A percentile compares a stretch with the other conserved stretches of the same genome.
Evolutionary conservation across 1,284 basidiomycete genomes (phyloP).

Genomic region (Schizophyllum commune): DNA sequence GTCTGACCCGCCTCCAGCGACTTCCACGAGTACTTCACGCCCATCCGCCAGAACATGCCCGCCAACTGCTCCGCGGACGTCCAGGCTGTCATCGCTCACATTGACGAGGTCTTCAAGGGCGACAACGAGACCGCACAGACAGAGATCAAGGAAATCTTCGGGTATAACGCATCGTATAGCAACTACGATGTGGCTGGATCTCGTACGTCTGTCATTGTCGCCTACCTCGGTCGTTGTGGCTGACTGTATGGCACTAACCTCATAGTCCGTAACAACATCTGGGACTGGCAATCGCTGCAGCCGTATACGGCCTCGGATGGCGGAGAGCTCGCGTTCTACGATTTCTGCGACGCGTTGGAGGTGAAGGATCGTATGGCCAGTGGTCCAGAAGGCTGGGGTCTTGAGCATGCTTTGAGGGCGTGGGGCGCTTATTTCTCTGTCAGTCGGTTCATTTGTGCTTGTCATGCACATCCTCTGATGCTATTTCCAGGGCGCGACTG

Average conservation of each 20-base stretch:
- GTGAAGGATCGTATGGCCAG: conserved; percentile 45
- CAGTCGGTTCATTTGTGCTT: background rate
- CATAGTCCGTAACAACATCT: conserved; percentile 44
- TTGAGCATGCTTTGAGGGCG: conserved; percentile 50
- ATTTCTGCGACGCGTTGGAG: conserved; percentile 67
- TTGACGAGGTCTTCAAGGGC: conserved; percentile 38
- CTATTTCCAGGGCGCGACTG: too few relatives aligned
- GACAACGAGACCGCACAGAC: conserved; percentile 36
- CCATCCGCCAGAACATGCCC: conserved; percentile 43
- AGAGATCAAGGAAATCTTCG: conserved; percentile 46
- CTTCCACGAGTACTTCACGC: conserved; percentile 45
- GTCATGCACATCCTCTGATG: conserved; percentile 31
- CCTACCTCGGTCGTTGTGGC: background rate
- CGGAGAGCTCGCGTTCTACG: conserved; percentile 36
- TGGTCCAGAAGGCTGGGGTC: conserved; percentile 55
- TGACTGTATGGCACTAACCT: background rate
- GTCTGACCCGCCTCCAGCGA: conserved; percentile 19
- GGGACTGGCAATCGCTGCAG: conserved; percentile 54
- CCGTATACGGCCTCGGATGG: conserved; percentile 33
- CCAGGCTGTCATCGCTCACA: conserved; percentile 37
- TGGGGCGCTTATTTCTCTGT: conserved; percentile 44
- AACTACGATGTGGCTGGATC: background rate
- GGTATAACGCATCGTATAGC: conserved; percentile 40
- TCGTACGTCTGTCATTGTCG: conserved; percentile 2
- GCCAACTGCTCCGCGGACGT: conserved; percentile 51